Conservation (phyloP, 805 yeast genomes). For the Isabelozyma heimii region DNA sequence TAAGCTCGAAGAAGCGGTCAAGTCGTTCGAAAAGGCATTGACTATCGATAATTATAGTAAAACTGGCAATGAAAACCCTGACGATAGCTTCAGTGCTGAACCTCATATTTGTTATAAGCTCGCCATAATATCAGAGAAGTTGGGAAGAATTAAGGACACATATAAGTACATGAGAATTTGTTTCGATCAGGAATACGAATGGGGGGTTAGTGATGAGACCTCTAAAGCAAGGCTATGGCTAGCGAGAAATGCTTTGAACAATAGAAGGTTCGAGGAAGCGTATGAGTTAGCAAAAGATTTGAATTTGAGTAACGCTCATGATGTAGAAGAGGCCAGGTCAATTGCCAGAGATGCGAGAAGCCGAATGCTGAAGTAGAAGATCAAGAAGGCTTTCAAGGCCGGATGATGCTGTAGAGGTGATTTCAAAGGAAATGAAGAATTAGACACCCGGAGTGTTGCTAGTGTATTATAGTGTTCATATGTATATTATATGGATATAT, state of each 20-base stretch:
- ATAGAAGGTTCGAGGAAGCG: slow-evolving; percentile 62
- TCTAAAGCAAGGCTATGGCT: slow-evolving; percentile 85
- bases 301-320: slow-evolving; percentile 69
- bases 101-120: slow-evolving; percentile 60
- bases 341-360: slow-evolving; percentile 76
- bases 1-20: slow-evolving; percentile 69
- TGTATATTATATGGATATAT: neutral
- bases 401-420: no score
- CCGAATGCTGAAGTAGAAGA: slow-evolving; percentile 29
- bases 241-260: slow-evolving; percentile 62
- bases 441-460: neutral
- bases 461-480: neutral
- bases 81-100: slow-evolving; percentile 18
- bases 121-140: slow-evolving; percentile 62
- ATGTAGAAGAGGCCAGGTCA: slow-evolving; percentile 83
- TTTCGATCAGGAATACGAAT: slow-evolving; percentile 59
- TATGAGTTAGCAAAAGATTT: slow-evolving; percentile 71
- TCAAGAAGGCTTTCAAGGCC: neutral
- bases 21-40: slow-evolving; percentile 77
- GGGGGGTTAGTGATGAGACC: slow-evolving; percentile 70
- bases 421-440: neutral
- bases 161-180: slow-evolving; percentile 64
- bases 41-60: slow-evolving; percentile 41
- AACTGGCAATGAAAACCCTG: slow-evolving; percentile 8
- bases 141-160: slow-evolving; percentile 53